Base-by-base conservation (phyloP, 345 rosid genomes). In the Sonneratia alba region DNA sequence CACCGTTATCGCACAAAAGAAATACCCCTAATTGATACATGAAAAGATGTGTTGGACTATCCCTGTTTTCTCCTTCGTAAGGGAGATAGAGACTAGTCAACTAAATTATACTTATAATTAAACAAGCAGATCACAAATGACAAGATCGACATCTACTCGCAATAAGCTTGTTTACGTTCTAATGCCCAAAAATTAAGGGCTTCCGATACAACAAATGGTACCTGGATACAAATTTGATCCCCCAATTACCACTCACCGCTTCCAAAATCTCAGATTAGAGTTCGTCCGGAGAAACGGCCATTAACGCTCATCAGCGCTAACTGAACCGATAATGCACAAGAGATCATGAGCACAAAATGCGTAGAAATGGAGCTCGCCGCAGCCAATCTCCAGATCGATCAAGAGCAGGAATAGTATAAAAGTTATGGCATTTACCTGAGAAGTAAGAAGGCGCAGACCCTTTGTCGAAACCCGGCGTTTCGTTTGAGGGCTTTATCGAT, bases 391-490 rank as follows among this genome's bases (percentile, higher is more conserved):
- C 22, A 53, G 15, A 53, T 53, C 59, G 22, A 53, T 53, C 22
- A 18, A 53, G 59, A 18, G 22, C 59, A 53, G 5, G 3, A 22
- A 3, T 4, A 53, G 22, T 3, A 3, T 16, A 7, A 53, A 18
- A 6, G 15, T 53, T 18, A 53, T 19, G 14, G 22, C 6, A 21
- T 22, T 22, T 59, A 59, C 64, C 64, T 59, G 64, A 59, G 43
- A 37, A 3, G 32, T 34, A 32, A 37, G 45, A 36, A 15, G 45
- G 15, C 12, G 10, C 21, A 13, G 45, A 16, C 70, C 70, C 34
- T 9, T 15, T 2, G 49, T 38, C 45, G 70, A 67, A 67, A 38
- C 70, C 70, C 36, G 36, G 70, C 70, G 70, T 67, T 67, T 67
- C 70, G 24, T 66, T 66, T 18, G 68, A 67, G 43, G 51, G 43